Conservation (phyloP, 345 rosid species). For the Psidium guajava region DNA sequence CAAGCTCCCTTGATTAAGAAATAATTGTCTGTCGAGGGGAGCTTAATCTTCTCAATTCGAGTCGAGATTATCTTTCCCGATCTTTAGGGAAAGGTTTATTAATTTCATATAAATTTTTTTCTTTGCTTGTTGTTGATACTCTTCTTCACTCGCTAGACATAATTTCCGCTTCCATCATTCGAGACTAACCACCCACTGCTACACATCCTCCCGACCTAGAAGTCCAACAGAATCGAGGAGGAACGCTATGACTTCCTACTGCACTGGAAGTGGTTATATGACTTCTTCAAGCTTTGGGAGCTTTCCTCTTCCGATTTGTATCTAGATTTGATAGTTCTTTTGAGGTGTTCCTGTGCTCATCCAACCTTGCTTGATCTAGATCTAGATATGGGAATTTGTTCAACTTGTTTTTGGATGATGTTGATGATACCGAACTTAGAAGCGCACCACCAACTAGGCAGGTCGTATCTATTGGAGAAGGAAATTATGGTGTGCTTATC, state of each 20-base stretch:
- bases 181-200: not conserved
- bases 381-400: not conserved
- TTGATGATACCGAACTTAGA: not conserved
- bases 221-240: not conserved
- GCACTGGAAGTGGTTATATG: not conserved
- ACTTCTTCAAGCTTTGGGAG: not conserved
- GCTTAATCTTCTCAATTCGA: not conserved
- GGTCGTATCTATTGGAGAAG: not conserved
- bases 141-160: not conserved
- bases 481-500: not conserved
- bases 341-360: not conserved
- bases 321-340: not conserved
- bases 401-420: not conserved
- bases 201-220: not conserved
- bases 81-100: not conserved
- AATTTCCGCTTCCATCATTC: not conserved
- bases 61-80: not conserved
- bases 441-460: not conserved
- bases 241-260: not conserved
- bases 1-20: not conserved
- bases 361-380: not conserved
- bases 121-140: not conserved
- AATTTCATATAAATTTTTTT: rapidly evolving
- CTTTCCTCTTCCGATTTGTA: not conserved
- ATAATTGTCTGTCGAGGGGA: not conserved